Base-by-base conservation (phyloP, 176 grass and related monocot genomes). In the Zizania latifolia region DNA sequence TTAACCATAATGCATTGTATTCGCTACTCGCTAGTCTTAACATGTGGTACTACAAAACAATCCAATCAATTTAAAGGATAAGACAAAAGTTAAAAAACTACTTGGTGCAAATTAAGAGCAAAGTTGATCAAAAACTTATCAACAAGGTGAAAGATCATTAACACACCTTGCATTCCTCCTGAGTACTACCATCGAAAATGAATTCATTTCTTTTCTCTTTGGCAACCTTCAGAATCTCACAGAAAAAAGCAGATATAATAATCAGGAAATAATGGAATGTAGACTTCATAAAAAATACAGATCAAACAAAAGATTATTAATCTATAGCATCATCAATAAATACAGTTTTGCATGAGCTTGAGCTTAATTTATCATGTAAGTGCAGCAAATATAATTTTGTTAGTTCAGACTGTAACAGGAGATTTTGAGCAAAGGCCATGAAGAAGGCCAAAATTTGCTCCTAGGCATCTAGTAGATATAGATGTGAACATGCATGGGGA, bases 91-190 rank as follows among this genome's bases (percentile, higher is more conserved):
- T 1, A 65, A 38, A 36, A 60, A 37, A 65, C 10, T n/a, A 17
- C 38, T 39, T 24, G 24, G 19, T 41, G 35, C 79, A 82, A 23
- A 48, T 31, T 56, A 76, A 68, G 37, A 75, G 8, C 41, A 51
- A 62, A 65, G 2, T 14, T 8, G 59, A 67, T 38, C 31, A 58
- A 72, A 21, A 70, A 86, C 34, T 58, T 65, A 62, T 58, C 29
- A 50, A 45, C 14, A 78, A 36, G 36, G 53, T 59, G 40, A 79
- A 83, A 48, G 35, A 58, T 61, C 37, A 21, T 2, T 76, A 68
- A 72, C 72, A 56, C 45, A 93, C 93, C 90, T 97, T 97, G 88
- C 93, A 97, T 74, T 97, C 89, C 74, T 90, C 89, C 55, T 75
- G 54, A 27, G 65, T 50, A 72, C 12, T 70, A 46, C 67, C 72